phyloP scores from a whole-genome alignment of 805 yeast species.

The Myxozyma geophila region DNA sequence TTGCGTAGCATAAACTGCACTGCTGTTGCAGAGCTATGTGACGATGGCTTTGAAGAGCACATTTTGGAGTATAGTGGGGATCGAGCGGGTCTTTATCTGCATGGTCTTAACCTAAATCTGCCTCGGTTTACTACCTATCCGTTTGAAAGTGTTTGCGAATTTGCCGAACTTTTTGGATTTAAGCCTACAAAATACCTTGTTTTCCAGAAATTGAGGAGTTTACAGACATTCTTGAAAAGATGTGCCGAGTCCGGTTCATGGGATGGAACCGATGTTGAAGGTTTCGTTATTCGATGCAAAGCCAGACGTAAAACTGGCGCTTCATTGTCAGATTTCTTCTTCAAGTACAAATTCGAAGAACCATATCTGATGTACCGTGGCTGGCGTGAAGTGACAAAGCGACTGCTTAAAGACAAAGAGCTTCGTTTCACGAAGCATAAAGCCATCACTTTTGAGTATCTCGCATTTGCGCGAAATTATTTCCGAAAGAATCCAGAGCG shows the following conservation, averaged over 20 bases:
- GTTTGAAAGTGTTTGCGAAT: conserved; percentile 60
- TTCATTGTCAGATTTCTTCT: conserved; percentile 58
- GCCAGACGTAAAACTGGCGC: neutral
- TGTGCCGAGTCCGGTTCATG: conserved; percentile 71
- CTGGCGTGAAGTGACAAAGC: conserved; percentile 83
- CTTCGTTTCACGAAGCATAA: conserved; percentile 56
- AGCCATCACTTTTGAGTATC: conserved; percentile 65
- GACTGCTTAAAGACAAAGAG: conserved; percentile 50
- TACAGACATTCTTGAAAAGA: conserved; percentile 58
- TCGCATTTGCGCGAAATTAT: conserved; percentile 65
- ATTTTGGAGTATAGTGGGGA: conserved; percentile 72
- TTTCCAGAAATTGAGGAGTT: conserved; percentile 48
- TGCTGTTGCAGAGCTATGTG: conserved; percentile 91
- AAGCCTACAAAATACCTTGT: conserved; percentile 53
- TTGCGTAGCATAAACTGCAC: conserved; percentile 64
- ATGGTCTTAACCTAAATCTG: conserved; percentile 79
- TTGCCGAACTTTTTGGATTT: conserved; percentile 76
- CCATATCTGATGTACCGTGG: conserved; percentile 91
- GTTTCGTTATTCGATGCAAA: conserved; percentile 83
- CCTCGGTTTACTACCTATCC: conserved; percentile 67
- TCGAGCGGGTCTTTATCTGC: conserved; percentile 81
- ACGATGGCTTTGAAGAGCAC: conserved; percentile 92
- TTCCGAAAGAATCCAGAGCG: conserved; percentile 56
- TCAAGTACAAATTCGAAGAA: conserved; percentile 93
- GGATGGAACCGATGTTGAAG: conserved; percentile 78